Evolutionary conservation across 2,329 filamentous ascomycete species (phyloP), one percentile per base, ranked within the genome.

Genomic region (Fusarium miscanthi): DNA sequence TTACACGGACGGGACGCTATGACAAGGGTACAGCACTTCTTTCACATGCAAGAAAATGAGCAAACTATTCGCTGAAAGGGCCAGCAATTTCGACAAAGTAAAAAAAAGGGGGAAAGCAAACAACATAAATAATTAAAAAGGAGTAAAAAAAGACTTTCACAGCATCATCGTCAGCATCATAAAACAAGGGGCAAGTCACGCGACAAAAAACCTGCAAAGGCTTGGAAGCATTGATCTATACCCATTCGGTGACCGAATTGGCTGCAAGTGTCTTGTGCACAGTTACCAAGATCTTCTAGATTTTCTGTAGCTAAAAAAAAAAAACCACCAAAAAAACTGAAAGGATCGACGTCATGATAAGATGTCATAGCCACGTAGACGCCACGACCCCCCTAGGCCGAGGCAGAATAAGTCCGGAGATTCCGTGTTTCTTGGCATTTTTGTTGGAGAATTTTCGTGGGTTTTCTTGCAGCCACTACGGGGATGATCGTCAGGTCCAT

Each of bases 231-330:
- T 48, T 37, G 56, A 56, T 53, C 75, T 77, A 76, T 68, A 43
- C 75, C 75, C 31, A 62, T 75, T 64, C 13, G 19, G 75, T 73
- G 66, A 77, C 75, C 75, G 75, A 77, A 45, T n/a, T 25, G 13
- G 27, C 66, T 66, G 67, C 57, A 53, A 23, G 73, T 74, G 75
- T 76, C 74, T 76, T 76, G 75, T 76, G 74, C 73, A 42, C 66
- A 61, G 43, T 74, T 77, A 45, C 75, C 73, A 53, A 49, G 27
- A 49, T 40, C 25, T 42, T 52, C 56, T 33, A 23, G 16, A 42
- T 31, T 33, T 35, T 57, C 27, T 43, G 12, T 3, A 17, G n/a
- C 25, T n/a, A 41, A 52, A 59, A 61, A 37, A 35, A 37, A 43
- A 33, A 25, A 25, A 25, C 23, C 5, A 5, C 23, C 23, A 25